These are phyloP conservation scores for Suhomyces atakaporum DNA, from an alignment of 1,139 yeast species.

Conservation along the genomic window DNA sequence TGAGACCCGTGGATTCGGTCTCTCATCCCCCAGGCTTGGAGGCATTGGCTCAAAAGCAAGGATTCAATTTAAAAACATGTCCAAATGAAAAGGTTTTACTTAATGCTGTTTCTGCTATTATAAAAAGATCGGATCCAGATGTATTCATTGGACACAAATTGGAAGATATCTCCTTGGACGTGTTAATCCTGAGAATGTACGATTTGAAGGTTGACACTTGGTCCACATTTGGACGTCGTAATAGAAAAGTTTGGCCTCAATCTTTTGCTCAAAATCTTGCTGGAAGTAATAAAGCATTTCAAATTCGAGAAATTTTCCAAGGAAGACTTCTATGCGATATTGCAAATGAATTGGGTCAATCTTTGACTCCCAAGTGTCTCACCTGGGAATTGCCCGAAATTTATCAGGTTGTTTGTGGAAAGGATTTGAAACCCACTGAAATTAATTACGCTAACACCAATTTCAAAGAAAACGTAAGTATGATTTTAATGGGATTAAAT, in stretches of 20 bases:
- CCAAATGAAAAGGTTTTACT: constrained; percentile 76
- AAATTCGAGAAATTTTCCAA: constrained; percentile 68
- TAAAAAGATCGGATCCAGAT: constrained; percentile 84
- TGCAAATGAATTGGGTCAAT: constrained; percentile 93
- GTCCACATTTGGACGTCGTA: constrained; percentile 83
- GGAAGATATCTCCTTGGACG: constrained; percentile 77
- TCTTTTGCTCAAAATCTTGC: constrained; percentile 55
- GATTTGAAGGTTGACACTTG: constrained; percentile 73
- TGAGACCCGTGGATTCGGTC: constrained; percentile 67
- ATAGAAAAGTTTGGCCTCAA: constrained; percentile 75
- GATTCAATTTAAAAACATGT: constrained; percentile 53
- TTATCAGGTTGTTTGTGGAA: constrained; percentile 74
- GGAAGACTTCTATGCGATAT: constrained; percentile 93
- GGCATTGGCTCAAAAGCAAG: constrained; percentile 54
- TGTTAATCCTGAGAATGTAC: constrained; percentile 78
- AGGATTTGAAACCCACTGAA: constrained; percentile 63
- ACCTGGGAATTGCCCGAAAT: constrained; percentile 96
- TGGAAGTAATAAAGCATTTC: constrained; percentile 49
- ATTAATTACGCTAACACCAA: constrained; percentile 69
- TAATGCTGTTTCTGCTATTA: constrained; percentile 68
- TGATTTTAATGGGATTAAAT: constrained; percentile 66
- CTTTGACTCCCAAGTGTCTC: constrained; percentile 87
- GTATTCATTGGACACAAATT: constrained; percentile 84
- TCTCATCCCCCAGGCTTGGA: constrained; percentile 76
- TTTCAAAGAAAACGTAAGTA: constrained; percentile 66